Conservation (phyloP, 2,329 filamentous ascomycete genomes). For the Fonsecaea multimorphosa region DNA sequence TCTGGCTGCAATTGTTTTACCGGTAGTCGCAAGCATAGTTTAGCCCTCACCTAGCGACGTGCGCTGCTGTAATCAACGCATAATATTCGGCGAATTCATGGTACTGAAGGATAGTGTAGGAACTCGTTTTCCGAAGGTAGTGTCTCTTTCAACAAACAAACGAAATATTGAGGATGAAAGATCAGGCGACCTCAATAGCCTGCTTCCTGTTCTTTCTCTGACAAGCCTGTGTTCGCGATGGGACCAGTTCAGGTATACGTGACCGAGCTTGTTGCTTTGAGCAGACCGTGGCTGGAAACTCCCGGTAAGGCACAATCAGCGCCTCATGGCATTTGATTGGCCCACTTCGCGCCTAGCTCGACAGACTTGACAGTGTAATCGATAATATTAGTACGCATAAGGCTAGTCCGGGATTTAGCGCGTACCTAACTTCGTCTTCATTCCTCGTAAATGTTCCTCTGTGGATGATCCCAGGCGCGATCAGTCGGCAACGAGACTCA, state of each 20-base stretch:
- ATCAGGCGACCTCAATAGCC: background rate
- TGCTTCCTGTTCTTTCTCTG: background rate
- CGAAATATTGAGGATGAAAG: background rate
- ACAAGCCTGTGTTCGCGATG: background rate
- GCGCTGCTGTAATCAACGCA: no score
- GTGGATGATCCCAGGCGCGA: background rate
- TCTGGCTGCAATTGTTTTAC: background rate
- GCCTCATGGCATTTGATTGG: background rate
- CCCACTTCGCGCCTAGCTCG: background rate
- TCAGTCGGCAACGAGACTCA: background rate
- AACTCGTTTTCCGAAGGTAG: background rate
- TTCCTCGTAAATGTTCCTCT: background rate
- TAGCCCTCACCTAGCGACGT: background rate
- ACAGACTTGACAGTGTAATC: background rate
- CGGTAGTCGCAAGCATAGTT: background rate
- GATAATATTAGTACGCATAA: background rate
- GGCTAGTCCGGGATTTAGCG: background rate
- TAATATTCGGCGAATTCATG: background rate
- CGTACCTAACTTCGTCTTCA: conserved; percentile 12
- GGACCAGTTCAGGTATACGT: background rate
- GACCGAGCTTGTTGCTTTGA: background rate
- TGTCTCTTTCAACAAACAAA: background rate
- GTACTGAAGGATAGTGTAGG: background rate
- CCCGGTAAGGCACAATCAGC: background rate
- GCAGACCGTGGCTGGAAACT: background rate